Percentiles rank a stretch among this genome's conserved stretches.
Conservation (phyloP, 2,329 filamentous ascomycete species). For the Paraphaeosphaeria sporulosa region DNA sequence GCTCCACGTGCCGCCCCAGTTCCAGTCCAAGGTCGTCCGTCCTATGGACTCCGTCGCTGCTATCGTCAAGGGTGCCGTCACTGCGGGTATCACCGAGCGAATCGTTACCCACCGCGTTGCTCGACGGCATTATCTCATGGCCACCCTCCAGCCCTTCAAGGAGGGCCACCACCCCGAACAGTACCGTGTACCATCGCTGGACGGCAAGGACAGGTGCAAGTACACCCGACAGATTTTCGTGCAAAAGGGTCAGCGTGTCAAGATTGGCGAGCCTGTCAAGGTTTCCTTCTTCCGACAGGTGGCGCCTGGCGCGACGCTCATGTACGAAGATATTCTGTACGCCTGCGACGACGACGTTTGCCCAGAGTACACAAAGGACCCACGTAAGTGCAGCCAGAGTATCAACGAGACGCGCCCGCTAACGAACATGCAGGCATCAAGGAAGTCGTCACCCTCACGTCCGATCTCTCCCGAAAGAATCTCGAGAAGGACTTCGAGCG, state of each 20-base stretch:
- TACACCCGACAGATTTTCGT: slow-evolving; percentile 98
- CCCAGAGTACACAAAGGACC: slow-evolving; percentile 98
- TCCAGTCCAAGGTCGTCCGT: slow-evolving; percentile 96
- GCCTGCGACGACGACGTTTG: slow-evolving; percentile 98
- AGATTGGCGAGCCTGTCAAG: slow-evolving; percentile 99
- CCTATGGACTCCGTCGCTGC: slow-evolving; percentile 99
- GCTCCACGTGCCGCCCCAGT: slow-evolving; percentile 95
- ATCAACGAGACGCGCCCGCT: not conserved
- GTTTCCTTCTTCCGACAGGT: slow-evolving; percentile 99
- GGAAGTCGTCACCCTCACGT: slow-evolving; percentile 97
- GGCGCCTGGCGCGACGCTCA: slow-evolving; percentile 92
- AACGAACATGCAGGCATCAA: slow-evolving; percentile 77
- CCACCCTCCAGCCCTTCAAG: slow-evolving; percentile 97
- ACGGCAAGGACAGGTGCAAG: slow-evolving; percentile 98
- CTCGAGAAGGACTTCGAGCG: slow-evolving; percentile 99
- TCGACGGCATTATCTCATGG: slow-evolving; percentile 98
- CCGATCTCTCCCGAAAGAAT: slow-evolving; percentile 96
- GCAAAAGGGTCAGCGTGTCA: slow-evolving; percentile 97
- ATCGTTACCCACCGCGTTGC: slow-evolving; percentile 97
- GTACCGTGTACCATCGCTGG: slow-evolving; percentile 94
- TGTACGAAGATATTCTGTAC: slow-evolving; percentile 99
- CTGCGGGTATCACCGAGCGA: slow-evolving; percentile 95
- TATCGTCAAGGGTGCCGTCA: slow-evolving; percentile 98
- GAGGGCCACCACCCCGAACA: slow-evolving; percentile 98
- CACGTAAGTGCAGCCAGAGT: slow-evolving; percentile 72